These are phyloP conservation scores for Cymodocea nodosa DNA, from an alignment of 116 monocot species.

Conservation along the genomic window DNA sequence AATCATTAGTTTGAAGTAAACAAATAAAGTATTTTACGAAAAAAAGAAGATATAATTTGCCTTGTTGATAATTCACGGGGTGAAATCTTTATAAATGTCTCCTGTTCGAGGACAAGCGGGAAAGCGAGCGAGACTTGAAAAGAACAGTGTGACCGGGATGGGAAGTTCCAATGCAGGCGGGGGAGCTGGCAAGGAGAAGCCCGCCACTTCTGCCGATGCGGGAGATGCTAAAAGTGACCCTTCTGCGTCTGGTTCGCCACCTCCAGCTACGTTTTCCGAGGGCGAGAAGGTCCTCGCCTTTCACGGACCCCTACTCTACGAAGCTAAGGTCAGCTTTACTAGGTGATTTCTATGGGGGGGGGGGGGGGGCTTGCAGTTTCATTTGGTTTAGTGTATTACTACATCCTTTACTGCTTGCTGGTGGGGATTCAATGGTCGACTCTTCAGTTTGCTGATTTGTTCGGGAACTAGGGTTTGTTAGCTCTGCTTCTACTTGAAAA, in stretches of 20 bases:
- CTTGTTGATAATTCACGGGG: too few species aligned
- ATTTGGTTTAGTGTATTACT: too few species aligned
- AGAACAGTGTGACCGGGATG: constrained; percentile 3
- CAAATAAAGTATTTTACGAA: too few species aligned
- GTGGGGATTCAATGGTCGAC: background rate
- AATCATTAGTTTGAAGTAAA: too few species aligned
- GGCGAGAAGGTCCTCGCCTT: constrained; percentile 94
- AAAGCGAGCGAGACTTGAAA: background rate
- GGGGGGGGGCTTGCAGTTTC: too few species aligned
- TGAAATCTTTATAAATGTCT: too few species aligned
- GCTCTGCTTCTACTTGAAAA: background rate
- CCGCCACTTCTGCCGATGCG: constrained; percentile 24
- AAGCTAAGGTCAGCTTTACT: constrained; percentile 59
- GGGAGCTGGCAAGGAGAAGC: constrained; percentile 20
- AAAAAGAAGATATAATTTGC: too few species aligned
- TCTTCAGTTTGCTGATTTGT: background rate
- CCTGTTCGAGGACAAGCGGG: background rate
- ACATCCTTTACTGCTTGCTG: background rate
- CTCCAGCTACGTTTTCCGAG: constrained; percentile 28
- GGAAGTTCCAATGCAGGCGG: constrained; percentile 5
- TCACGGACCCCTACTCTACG: constrained; percentile 76
- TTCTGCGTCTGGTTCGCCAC: constrained; percentile 12
- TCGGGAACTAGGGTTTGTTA: background rate
- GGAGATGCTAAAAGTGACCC: constrained; percentile 15
- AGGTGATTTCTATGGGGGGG: too few species aligned